A percentile compares a stretch with the other conserved stretches of the same genome.
These are phyloP conservation scores for Circinella minor DNA, from an alignment of 371 early-diverging fungal species.

Conservation along the genomic window DNA sequence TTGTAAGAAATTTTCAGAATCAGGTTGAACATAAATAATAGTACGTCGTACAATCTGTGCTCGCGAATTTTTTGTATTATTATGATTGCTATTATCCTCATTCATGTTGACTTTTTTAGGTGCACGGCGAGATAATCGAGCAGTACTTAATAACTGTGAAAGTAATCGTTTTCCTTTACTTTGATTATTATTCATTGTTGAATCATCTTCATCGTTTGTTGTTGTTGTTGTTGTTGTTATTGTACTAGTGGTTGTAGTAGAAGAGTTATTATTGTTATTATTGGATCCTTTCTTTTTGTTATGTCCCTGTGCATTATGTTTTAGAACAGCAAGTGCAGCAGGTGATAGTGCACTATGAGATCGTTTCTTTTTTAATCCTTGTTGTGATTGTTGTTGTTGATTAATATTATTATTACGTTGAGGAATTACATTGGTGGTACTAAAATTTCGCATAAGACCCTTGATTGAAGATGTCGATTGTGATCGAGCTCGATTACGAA, in stretches of 20 bases:
- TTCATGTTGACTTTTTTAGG: slow-evolving; percentile 23
- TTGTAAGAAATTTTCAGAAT: slow-evolving; percentile 31
- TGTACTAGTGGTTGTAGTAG: no score
- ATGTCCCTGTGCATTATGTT: slow-evolving; percentile 17
- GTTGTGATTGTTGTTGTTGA: slow-evolving; percentile 8
- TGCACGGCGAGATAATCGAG: not conserved
- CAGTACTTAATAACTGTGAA: slow-evolving; percentile 25
- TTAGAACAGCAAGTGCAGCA: slow-evolving; percentile 25
- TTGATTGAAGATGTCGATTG: slow-evolving; percentile 17
- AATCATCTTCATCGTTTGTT: slow-evolving; percentile 1
- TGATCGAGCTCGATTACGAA: slow-evolving; percentile 25
- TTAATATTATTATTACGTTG: not conserved
- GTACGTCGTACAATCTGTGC: slow-evolving; percentile 30
- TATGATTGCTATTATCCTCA: not conserved
- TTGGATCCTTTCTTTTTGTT: not conserved
- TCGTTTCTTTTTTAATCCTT: not conserved
- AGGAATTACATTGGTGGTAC: slow-evolving; percentile 2
- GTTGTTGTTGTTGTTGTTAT: not conserved
- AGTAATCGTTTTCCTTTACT: slow-evolving; percentile 25
- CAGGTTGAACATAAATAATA: slow-evolving; percentile 39
- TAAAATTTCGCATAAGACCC: slow-evolving; percentile 20
- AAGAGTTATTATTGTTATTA: not conserved
- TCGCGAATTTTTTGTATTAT: not conserved
- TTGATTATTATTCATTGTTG: not conserved
- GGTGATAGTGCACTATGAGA: slow-evolving; percentile 18